Evolutionary conservation across 139 green algal species (phyloP).

Genomic region (Zygnema cylindricum): DNA sequence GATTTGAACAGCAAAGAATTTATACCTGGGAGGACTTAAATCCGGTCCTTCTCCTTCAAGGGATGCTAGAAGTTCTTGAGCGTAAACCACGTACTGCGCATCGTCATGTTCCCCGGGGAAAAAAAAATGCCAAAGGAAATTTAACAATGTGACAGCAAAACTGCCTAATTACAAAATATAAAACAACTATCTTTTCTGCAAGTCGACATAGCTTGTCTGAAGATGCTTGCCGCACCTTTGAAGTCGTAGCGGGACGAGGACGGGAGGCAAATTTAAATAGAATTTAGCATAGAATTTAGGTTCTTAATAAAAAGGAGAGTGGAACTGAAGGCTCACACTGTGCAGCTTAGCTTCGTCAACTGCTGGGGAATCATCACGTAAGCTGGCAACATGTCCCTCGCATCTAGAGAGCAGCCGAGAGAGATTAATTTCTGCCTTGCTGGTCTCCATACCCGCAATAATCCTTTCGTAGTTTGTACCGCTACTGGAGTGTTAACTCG

Average conservation of each 20-base stretch:
- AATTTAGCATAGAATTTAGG: too few relatives aligned
- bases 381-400: neutral
- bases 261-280: too few relatives aligned
- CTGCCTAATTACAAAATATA: too few relatives aligned
- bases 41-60: neutral
- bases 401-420: neutral
- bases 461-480: too few relatives aligned
- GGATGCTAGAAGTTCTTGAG: neutral
- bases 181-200: too few relatives aligned
- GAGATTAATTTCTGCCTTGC: neutral
- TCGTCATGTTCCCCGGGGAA: neutral
- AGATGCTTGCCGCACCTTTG: too few relatives aligned
- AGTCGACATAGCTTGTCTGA: too few relatives aligned
- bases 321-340: neutral
- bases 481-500: too few relatives aligned
- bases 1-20: neutral
- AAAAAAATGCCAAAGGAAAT: too few relatives aligned
- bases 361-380: neutral
- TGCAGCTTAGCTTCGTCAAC: neutral
- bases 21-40: neutral
- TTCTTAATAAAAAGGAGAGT: too few relatives aligned
- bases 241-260: too few relatives aligned
- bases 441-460: neutral
- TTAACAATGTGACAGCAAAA: too few relatives aligned
- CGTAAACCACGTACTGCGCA: neutral